Percentiles rank a stretch among this genome's conserved stretches.
phyloP scores from a whole-genome alignment of 768 basidiomycete genomes.

The Pleurotus giganteus region DNA sequence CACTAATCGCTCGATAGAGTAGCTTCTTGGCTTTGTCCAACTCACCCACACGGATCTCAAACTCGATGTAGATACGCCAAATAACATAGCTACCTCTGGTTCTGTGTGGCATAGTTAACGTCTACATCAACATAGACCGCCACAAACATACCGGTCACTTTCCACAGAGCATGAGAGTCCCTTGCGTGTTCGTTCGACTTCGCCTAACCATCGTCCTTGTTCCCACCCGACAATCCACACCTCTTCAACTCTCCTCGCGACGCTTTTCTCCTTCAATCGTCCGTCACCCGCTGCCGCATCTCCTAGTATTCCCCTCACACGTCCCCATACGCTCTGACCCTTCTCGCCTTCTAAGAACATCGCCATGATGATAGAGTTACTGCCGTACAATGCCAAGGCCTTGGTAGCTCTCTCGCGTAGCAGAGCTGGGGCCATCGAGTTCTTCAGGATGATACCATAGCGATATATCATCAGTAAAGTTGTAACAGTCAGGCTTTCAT shows the following conservation, averaged over 20 bases:
- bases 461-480: constrained; percentile 61
- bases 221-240: constrained; percentile 85
- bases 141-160: constrained; percentile 47
- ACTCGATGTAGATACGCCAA: constrained; percentile 75
- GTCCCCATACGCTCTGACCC: constrained; percentile 78
- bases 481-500: constrained; percentile 59
- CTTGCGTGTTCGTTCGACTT: constrained; percentile 68
- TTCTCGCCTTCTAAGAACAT: constrained; percentile 76
- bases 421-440: constrained; percentile 53
- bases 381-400: constrained; percentile 60
- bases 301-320: constrained; percentile 56
- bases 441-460: constrained; percentile 51
- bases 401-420: constrained; percentile 54
- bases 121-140: background rate
- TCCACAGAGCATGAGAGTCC: constrained; percentile 62
- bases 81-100: constrained; percentile 63
- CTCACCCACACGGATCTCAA: constrained; percentile 67
- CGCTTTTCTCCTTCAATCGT: constrained; percentile 45
- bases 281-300: constrained; percentile 48
- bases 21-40: constrained; percentile 64
- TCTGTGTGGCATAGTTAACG: constrained; percentile 32
- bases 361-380: constrained; percentile 69
- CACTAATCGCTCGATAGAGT: constrained; percentile 69
- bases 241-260: constrained; percentile 60
- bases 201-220: constrained; percentile 64